A percentile compares a stretch with the other conserved stretches of the same genome.
Conservation (phyloP, 1,284 basidiomycete species). For the Cutaneotrichosporon arboriforme region DNA sequence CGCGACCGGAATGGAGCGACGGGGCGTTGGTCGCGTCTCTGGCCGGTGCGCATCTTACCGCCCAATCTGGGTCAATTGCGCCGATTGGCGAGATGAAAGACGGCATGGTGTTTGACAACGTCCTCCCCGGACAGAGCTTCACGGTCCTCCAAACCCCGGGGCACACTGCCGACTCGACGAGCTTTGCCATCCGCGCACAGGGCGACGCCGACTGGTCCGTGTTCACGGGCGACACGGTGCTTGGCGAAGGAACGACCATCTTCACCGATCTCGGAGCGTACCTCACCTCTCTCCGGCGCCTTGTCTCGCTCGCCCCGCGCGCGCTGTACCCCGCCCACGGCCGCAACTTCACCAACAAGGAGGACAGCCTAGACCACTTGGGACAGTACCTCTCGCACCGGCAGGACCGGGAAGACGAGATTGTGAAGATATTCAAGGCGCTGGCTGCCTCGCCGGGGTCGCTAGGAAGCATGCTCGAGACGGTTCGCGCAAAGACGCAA, state of each 20-base stretch:
- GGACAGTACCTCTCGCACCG: slow-evolving; percentile 74
- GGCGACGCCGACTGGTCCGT: slow-evolving; percentile 41
- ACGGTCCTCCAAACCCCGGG: slow-evolving; percentile 79
- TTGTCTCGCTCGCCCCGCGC: slow-evolving; percentile 36
- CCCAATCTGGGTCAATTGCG: background rate
- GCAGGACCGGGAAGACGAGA: slow-evolving; percentile 72
- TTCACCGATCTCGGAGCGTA: slow-evolving; percentile 71
- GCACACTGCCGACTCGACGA: slow-evolving; percentile 83
- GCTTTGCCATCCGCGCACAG: slow-evolving; percentile 44
- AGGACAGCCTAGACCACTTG: slow-evolving; percentile 51
- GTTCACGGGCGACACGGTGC: slow-evolving; percentile 87
- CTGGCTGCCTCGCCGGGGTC: slow-evolving; percentile 8
- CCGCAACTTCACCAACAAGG: slow-evolving; percentile 55
- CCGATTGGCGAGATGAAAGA: background rate
- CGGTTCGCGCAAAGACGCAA: slow-evolving; percentile 9
- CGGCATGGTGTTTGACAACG: background rate
- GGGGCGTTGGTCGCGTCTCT: slow-evolving; percentile 14
- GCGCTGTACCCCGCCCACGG: slow-evolving; percentile 85
- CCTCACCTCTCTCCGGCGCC: slow-evolving; percentile 37
- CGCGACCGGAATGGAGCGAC: background rate
- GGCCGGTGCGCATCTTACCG: background rate
- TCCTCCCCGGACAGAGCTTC: slow-evolving; percentile 42
- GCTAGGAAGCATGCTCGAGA: slow-evolving; percentile 15
- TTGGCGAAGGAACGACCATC: slow-evolving; percentile 84
- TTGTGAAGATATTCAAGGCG: slow-evolving; percentile 44